These are phyloP conservation scores for Ciborinia camelliae DNA, from an alignment of 2,329 filamentous ascomycete species.

Conservation along the genomic window DNA sequence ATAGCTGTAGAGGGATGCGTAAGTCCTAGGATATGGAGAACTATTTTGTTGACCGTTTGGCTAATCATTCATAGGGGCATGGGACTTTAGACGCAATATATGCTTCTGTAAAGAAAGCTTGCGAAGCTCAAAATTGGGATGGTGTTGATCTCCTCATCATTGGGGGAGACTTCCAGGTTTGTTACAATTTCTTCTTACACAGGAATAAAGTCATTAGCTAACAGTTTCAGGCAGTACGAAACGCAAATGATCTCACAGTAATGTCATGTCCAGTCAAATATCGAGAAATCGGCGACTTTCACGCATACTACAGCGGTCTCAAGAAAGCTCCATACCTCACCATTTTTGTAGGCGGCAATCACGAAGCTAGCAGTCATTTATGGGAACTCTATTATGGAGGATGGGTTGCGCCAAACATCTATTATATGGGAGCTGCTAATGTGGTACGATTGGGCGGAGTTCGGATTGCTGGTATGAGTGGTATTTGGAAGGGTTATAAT, in stretches of 20 bases:
- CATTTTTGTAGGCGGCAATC: constrained; percentile 90
- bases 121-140: constrained; percentile 70
- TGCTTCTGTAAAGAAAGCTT: constrained; percentile 66
- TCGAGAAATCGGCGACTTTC: constrained; percentile 84
- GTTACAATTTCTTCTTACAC: constrained; percentile 18
- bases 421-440: constrained; percentile 92
- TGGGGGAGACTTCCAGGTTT: constrained; percentile 88
- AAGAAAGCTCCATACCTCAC: constrained; percentile 81
- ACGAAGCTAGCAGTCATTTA: constrained; percentile 86
- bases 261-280: constrained; percentile 91
- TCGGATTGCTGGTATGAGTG: constrained; percentile 84
- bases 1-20: constrained; percentile 87
- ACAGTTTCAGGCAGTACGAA: constrained; percentile 68
- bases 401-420: constrained; percentile 96
- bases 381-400: constrained; percentile 95
- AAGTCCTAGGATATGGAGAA: constrained; percentile 40
- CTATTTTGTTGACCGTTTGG: neutral
- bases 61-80: constrained; percentile 62
- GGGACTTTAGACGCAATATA: constrained; percentile 92
- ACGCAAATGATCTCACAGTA: constrained; percentile 79
- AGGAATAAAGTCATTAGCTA: constrained; percentile 8
- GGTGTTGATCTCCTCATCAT: constrained; percentile 88
- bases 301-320: constrained; percentile 83
- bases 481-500: constrained; percentile 91
- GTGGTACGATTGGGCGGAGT: constrained; percentile 79